Evolutionary conservation across 768 basidiomycete species (phyloP).

Genomic region (Tulasnella calospora): DNA sequence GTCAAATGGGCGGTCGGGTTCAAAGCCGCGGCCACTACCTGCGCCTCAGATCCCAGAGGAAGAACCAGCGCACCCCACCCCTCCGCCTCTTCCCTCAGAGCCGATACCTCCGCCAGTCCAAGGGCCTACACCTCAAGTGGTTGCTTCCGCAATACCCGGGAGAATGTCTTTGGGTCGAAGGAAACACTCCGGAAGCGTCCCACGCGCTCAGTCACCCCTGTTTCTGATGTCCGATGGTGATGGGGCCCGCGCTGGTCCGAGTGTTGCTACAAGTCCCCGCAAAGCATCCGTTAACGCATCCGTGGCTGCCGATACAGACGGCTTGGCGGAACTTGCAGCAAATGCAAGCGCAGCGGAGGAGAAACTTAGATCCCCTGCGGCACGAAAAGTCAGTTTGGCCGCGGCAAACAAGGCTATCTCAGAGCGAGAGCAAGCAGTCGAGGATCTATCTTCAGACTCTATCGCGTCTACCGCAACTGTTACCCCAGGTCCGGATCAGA

Average conservation of each 20-base stretch:
- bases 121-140: background rate
- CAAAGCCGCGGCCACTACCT: slow-evolving; percentile 40
- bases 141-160: slow-evolving; percentile 20
- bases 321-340: slow-evolving; percentile 16
- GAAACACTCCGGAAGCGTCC: slow-evolving; percentile 13
- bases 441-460: background rate
- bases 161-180: slow-evolving; percentile 5
- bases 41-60: slow-evolving; percentile 29
- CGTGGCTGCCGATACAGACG: slow-evolving; percentile 11
- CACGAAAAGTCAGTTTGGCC: background rate
- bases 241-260: slow-evolving; percentile 4
- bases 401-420: background rate
- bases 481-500: background rate
- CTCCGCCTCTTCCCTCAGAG: slow-evolving; percentile 12
- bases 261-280: slow-evolving; percentile 30
- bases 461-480: background rate
- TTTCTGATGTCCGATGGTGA: slow-evolving; percentile 13
- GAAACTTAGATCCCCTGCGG: background rate
- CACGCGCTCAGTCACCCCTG: slow-evolving; percentile 1
- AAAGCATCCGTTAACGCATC: slow-evolving; percentile 48
- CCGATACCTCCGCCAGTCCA: slow-evolving; percentile 10
- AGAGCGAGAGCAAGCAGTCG: background rate
- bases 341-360: slow-evolving; percentile 14
- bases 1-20: slow-evolving; percentile 39
- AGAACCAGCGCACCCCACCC: slow-evolving; percentile 12